Base-by-base conservation (phyloP, 202 grass and related monocot species). In the Hordeum pubiflorum region DNA sequence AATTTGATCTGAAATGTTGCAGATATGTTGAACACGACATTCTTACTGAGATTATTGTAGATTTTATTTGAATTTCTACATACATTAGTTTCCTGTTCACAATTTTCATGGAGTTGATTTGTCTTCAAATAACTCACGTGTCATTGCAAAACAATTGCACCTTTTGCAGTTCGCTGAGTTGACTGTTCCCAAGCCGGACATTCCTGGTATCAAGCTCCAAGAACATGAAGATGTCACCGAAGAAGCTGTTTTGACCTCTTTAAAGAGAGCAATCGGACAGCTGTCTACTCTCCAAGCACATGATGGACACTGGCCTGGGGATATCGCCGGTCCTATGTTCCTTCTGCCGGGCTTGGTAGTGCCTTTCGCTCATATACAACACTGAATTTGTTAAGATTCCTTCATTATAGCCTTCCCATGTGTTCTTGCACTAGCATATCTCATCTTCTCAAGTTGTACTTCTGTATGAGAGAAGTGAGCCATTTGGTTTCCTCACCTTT, bases 241-340 rank as follows among this genome's bases (percentile, higher is more conserved):
- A 59, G 83, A 92, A 87, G 74, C 70, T 3, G 70, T 97, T 9
- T n/a, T 23, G 9, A 83, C 52, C 59, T 87, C 90, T 13, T 81
- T 97, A 65, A 90, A 74, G 62, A 85, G 87, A 74, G 90, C 81
- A 9, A 50, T 92, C 2, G 57, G 61, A 18, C 77, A 46, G 78
- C 9, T 70, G 37, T 29, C 90, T 75, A 91, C 88, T 46, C 69
- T 91, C 6, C 93, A 97, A 82, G 74, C 93, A 58, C 81, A 85
- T 75, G 88, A 97, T 78, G 90, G 93, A 3, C 90, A 97, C 78
- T 97, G 93, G 93, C 74, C 93, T 24, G 90, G 90, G 34, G 93
- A 97, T 63, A 89, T 81, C 64, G 86, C 83, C 9, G 93, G 93
- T 1, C 90, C 93, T 46, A 89, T 97, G 93, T 97, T 97, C 80